Base-by-base conservation (phyloP, 2,329 filamentous ascomycete genomes). In the Talaromyces atroroseus region DNA sequence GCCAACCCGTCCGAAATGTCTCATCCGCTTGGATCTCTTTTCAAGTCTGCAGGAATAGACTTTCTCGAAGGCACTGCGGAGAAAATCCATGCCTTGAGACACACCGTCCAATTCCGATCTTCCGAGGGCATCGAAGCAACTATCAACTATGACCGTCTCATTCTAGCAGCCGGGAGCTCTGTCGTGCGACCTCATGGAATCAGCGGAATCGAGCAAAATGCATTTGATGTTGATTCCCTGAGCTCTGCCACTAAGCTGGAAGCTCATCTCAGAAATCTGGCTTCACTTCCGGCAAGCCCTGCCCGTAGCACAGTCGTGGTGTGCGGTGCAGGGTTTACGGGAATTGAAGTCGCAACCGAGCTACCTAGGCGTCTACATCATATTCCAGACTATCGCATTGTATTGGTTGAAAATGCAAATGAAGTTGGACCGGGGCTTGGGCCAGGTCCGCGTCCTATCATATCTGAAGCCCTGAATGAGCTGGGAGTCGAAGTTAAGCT, bases 121-220 rank as follows among this genome's bases (percentile, higher is more conserved):
- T 0, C 34, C 1, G 23, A 58, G 0, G 65, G 64, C 1, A 2
- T 6, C 1, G 14, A 49, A 1, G 53, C 60, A 2, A 60, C 21
- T 5, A 49, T 72, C 10, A 6, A 54, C 3, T 76, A 72, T 23
- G 62, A 69, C 50, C 65, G 70, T 1, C 66, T 76, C 2, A 60
- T 76, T 1, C 58, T 76, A 0, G 71, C 74, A 0, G 68, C 72
- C 0, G 73, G 74, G 1, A 75, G 73, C 47, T 47, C 58, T 2
- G 58, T 75, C 1, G 46, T 64, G 0, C 64, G 60, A 3, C 73
- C 74, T 0, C 49, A 53, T 0, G 20, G 45, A 4, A 61, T 74
- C 1, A 0, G 59, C 0, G 72, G 74, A 0, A 62, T 75, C 1
- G n/a, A 59, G 0, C 23, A 73, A 21, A 56, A 75, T 54, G 62